phyloP scores from a whole-genome alignment of 164 flowering plant species.

The Piper longum region DNA sequence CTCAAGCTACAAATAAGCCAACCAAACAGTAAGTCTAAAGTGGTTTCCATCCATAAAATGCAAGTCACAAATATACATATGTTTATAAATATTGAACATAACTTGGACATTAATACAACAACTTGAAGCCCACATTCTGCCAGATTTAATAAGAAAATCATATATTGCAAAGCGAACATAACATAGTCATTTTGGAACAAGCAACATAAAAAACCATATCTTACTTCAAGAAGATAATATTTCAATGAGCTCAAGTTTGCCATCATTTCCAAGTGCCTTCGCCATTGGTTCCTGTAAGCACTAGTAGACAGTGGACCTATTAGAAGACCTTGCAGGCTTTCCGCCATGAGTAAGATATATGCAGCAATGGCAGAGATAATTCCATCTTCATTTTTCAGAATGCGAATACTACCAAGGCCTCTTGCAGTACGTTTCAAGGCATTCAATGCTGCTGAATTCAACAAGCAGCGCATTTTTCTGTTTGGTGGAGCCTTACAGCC shows the following conservation, averaged over 20 bases:
- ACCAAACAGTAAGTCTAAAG: too few relatives aligned
- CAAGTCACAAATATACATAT: too few relatives aligned
- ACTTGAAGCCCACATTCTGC: too few relatives aligned
- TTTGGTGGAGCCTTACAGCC: constrained; percentile 45
- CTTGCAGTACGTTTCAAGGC: constrained; percentile 52
- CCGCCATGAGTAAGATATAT: constrained; percentile 64
- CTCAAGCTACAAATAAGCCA: constrained; percentile 56
- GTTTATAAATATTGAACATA: too few relatives aligned
- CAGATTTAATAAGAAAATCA: too few relatives aligned
- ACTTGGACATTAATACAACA: too few relatives aligned
- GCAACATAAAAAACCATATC: constrained; percentile 6
- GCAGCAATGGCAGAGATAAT: constrained; percentile 47
- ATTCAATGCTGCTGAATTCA: constrained; percentile 63
- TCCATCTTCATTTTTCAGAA: constrained; percentile 45
- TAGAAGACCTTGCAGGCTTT: constrained; percentile 53
- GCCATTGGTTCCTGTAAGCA: constrained; percentile 57
- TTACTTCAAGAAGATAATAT: constrained; percentile 64
- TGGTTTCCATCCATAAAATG: too few relatives aligned
- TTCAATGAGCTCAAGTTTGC: constrained; percentile 38
- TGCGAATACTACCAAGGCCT: constrained; percentile 30
- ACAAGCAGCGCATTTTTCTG: constrained; percentile 70
- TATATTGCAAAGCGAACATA: neutral
- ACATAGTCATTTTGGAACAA: neutral
- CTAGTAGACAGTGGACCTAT: constrained; percentile 48
- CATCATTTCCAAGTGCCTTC: constrained; percentile 44